Base-by-base conservation (phyloP, 345 rosid species). In the Aquilaria yunnanensis region DNA sequence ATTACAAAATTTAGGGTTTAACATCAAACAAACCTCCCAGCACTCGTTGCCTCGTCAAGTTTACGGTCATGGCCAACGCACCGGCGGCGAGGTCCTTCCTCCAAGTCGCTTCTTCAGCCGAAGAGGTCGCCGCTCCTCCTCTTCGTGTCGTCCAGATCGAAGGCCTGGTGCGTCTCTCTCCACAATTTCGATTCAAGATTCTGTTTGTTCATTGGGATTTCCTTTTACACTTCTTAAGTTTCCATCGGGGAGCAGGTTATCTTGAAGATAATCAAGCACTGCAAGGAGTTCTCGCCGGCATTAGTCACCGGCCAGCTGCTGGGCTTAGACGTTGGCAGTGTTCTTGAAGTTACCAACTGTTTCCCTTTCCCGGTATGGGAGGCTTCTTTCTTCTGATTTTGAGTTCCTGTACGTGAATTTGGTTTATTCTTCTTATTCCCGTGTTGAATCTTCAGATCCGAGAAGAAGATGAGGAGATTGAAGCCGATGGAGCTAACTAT, bases 91-190 rank as follows among this genome's bases (percentile, higher is more conserved):
- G 43, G 43, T 37, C 43, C 43, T 37, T 37, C 43, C 43, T 37
- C 43, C 43, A 87, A 86, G 72, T 94, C 97, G 50, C 91, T 90
- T 65, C 80, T 94, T 51, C 99, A 88, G 69, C 97, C 78, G 50
- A 96, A 61, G 99, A 94, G 67, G 99, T 90, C 76, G 84, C 67
- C 6, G 87, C 92, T 67, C 75, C 93, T 14, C 96, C 97, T 49
- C 99, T 94, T 52, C 82, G 99, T 66, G 96, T 83, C 56, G 99
- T 94, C 66, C 99, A 94, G 82, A 94, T 94, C 74, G 99, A 94
- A 73, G 99, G 99, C 62, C 68, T 94, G 86, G 99, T 94, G 72
- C 9, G 67, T n/a, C 32, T 60, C 30, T 48, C 29, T 66, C 48
- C 3, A 61, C 51, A 16, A 16, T 16, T 51, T 0, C 23, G 1